phyloP scores from a whole-genome alignment of 2,329 filamentous ascomycete species.

The Meredithiella fracta region DNA sequence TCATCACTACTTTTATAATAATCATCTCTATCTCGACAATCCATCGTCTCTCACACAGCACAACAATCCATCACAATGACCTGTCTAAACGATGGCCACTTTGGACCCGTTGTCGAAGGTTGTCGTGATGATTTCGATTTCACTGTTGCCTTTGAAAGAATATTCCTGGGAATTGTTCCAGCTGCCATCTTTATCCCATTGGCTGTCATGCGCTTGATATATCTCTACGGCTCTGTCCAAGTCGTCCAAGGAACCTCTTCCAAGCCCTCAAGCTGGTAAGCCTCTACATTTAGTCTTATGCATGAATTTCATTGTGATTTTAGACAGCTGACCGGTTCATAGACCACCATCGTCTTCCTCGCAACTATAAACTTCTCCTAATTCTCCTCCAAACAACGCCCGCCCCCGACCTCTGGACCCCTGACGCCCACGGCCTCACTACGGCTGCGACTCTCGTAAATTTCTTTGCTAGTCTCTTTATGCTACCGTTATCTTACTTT shows the following conservation, averaged over 20 bases:
- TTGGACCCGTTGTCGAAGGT: constrained; percentile 29
- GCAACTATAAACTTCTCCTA: constrained; percentile 21
- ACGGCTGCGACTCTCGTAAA: constrained; percentile 20
- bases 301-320: too few relatives aligned
- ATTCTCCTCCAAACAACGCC: constrained; percentile 19
- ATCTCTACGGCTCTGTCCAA: constrained; percentile 20
- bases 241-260: constrained; percentile 23
- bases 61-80: background rate
- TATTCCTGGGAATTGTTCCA: constrained; percentile 30
- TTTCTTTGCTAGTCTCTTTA: constrained; percentile 19
- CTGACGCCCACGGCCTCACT: constrained; percentile 17
- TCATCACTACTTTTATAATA: background rate
- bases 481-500: constrained; percentile 20
- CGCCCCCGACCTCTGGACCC: constrained; percentile 12
- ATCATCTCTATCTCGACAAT: background rate
- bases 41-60: background rate
- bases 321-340: too few relatives aligned
- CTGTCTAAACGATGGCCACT: constrained; percentile 24
- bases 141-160: constrained; percentile 31
- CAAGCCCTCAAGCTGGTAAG: constrained; percentile 21
- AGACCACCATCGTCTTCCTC: constrained; percentile 19
- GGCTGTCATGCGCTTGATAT: constrained; percentile 21
- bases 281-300: constrained; percentile 7
- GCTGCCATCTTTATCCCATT: constrained; percentile 24
- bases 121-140: constrained; percentile 35